phyloP scores from a whole-genome alignment of 768 basidiomycete species.

The Leccinum fibrillosum region DNA sequence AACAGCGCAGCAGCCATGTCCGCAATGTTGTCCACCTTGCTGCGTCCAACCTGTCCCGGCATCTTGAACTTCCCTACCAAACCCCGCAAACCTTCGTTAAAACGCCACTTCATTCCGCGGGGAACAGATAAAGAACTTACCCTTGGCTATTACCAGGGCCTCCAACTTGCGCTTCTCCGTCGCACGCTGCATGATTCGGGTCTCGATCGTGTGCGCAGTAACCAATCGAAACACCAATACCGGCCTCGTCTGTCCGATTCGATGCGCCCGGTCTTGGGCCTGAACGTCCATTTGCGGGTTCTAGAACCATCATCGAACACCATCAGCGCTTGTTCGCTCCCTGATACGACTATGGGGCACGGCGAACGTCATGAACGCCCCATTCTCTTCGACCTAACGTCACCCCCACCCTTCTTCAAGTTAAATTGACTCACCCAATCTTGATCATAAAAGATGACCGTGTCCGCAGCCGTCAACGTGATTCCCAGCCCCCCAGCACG shows the following conservation, averaged over 20 bases:
- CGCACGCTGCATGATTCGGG: slow-evolving; percentile 86
- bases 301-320: slow-evolving; percentile 33
- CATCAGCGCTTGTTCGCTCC: background rate
- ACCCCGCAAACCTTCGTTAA: background rate
- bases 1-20: slow-evolving; percentile 80
- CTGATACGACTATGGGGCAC: background rate
- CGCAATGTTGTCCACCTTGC: slow-evolving; percentile 63
- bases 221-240: slow-evolving; percentile 89
- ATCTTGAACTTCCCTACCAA: slow-evolving; percentile 77
- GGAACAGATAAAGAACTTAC: slow-evolving; percentile 32
- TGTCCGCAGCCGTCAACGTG: slow-evolving; percentile 75
- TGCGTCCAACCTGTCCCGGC: slow-evolving; percentile 54
- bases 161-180: slow-evolving; percentile 87
- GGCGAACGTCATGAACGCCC: background rate
- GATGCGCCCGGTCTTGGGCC: slow-evolving; percentile 92
- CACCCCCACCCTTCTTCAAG: background rate
- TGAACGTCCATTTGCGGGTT: slow-evolving; percentile 97
- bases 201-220: slow-evolving; percentile 86
- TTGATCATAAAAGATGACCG: slow-evolving; percentile 26
- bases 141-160: slow-evolving; percentile 92
- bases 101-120: background rate
- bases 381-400: background rate
- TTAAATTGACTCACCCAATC: slow-evolving; percentile 19
- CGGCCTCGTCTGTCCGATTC: slow-evolving; percentile 91
- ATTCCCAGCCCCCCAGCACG: slow-evolving; percentile 96